phyloP scores from a whole-genome alignment of 1,284 basidiomycete species.

The Peniophora sp. region DNA sequence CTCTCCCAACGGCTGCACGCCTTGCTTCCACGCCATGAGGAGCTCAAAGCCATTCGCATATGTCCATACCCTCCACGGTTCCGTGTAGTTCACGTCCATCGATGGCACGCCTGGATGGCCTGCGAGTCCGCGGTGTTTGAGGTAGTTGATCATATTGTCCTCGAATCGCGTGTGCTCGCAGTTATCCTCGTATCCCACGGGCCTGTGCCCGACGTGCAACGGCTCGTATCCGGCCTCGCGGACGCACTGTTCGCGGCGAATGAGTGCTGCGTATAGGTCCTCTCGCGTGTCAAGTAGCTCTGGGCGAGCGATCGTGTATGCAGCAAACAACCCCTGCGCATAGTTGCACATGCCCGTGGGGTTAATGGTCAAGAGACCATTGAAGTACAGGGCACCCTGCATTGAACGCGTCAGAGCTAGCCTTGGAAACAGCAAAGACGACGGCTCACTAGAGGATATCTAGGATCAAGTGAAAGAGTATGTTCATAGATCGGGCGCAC shows the following conservation, averaged over 20 bases:
- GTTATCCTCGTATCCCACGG: neutral
- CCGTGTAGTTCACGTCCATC: neutral
- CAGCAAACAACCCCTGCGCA: neutral
- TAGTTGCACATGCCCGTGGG: neutral
- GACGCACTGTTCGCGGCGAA: neutral
- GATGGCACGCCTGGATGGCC: neutral
- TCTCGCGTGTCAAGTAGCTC: neutral
- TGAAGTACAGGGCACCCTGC: neutral
- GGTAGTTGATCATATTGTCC: neutral
- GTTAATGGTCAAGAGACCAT: neutral
- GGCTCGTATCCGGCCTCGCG: neutral
- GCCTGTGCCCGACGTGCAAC: neutral
- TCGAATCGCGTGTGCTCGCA: neutral
- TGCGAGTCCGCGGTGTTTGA: neutral
- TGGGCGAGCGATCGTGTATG: conserved; percentile 1
- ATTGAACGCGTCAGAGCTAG: no score
- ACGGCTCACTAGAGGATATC: no score
- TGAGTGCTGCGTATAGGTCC: neutral
- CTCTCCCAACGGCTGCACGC: neutral
- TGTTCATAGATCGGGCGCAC: neutral
- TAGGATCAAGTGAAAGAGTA: no score
- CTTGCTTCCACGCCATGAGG: neutral
- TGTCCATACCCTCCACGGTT: neutral
- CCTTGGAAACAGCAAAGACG: no score
- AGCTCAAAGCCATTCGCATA: neutral